Evolutionary conservation across 768 basidiomycete species (phyloP), one percentile per base, ranked within the genome.

Genomic region (Boletellus ananas): DNA sequence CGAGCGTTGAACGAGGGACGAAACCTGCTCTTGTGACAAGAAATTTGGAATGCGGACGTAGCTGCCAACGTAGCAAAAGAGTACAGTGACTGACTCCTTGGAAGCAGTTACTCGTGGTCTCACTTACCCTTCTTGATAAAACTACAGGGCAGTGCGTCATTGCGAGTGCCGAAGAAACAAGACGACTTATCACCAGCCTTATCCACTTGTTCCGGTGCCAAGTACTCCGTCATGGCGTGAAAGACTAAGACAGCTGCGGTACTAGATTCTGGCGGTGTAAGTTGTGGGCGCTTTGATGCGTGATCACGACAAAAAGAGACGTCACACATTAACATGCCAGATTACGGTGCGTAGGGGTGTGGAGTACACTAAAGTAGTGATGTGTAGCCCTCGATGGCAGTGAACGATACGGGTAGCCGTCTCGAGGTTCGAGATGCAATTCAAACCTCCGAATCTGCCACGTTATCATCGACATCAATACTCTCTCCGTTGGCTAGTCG

Each of bases 41-140:
- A 98, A 98, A 12, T 70, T 70, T 0, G 85, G 86, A 36, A 99
- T 61, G 47, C 90, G 69, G 36, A 96, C 77, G 59, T 94, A 95
- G 38, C 93, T 93, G 46, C 42, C 29, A 38, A 45, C 18, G 43
- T 20, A 34, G 12, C 5, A 10, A n/a, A 29, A 11, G 9, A 13
- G 29, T 29, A 7, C 29, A 9, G 11, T 11, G 29, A 29, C 27
- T 31, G 20, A 18, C 17, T 31, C 13, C 3, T 20, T 1, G 11
- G 6, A 34, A 37, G 25, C 25, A 33, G 21, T 25, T 9, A 14
- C 3, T n/a, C 14, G 8, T 5, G 5, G 33, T 6, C 21, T 29
- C 45, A 34, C 47, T 48, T 48, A 81, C 84, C 84, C 85, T 50
- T 83, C 73, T 55, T 66, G 68, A 62, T 79, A 68, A 61, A 86